Conservation (phyloP, 2,329 filamentous ascomycete species). For the Microcyclospora tardicrescens region DNA sequence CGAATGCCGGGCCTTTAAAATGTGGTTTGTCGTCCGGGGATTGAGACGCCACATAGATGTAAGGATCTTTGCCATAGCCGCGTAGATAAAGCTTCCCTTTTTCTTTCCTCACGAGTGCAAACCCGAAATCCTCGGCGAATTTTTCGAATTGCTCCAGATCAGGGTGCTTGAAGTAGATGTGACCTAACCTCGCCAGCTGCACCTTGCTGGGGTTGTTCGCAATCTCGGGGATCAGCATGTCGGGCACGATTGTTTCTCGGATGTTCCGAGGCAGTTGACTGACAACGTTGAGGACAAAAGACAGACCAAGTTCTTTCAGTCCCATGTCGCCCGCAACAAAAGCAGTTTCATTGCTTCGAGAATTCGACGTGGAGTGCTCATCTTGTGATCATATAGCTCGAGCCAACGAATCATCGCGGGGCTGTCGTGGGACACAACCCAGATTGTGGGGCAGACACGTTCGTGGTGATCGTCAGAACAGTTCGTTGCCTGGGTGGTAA, state of each 20-base stretch:
- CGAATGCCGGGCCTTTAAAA: too few relatives aligned
- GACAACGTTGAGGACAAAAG: constrained; percentile 1
- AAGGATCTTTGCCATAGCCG: constrained; percentile 27
- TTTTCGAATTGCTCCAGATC: background rate
- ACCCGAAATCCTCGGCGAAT: constrained; percentile 4
- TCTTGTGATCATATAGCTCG: background rate
- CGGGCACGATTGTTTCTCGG: background rate
- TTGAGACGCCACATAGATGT: too few relatives aligned
- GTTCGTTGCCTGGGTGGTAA: too few relatives aligned
- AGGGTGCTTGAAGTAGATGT: constrained; percentile 1
- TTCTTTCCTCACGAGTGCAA: background rate
- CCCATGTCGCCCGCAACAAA: background rate
- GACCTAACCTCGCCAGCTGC: background rate
- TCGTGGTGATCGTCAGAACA: too few relatives aligned
- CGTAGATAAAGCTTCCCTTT: constrained; percentile 15
- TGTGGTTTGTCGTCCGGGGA: too few relatives aligned
- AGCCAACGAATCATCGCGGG: background rate
- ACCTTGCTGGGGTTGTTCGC: too few relatives aligned
- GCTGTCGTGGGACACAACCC: too few relatives aligned
- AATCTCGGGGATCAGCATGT: too few relatives aligned
- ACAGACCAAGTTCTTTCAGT: background rate
- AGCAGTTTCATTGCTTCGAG: background rate
- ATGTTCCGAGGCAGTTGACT: constrained; percentile 1
- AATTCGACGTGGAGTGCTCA: background rate
- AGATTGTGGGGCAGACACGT: too few relatives aligned